Conservation (phyloP, 805 yeast species). For the Lachancea waltii region DNA sequence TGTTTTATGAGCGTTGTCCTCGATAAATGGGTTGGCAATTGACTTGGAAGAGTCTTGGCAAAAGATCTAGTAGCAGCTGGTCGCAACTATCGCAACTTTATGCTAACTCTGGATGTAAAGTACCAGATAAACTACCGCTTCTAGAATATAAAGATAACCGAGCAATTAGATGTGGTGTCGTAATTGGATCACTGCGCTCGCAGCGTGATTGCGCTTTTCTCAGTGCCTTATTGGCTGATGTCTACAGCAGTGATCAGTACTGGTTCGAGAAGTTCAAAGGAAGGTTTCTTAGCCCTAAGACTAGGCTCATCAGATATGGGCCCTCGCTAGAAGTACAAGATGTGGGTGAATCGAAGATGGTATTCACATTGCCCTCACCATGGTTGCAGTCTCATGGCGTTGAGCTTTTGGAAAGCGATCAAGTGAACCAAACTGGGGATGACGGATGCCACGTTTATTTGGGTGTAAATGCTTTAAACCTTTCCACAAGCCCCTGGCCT, state of each 20-base stretch:
- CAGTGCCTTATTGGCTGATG: constrained; percentile 29
- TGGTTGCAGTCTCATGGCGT: constrained; percentile 15
- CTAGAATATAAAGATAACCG: constrained; percentile 8
- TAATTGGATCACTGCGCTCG: constrained; percentile 13
- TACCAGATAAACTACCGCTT: constrained; percentile 24
- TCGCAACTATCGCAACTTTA: constrained; percentile 19
- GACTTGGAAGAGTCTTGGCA: not conserved
- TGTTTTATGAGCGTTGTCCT: too few relatives aligned
- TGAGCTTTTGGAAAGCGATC: constrained; percentile 20
- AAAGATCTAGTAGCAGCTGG: constrained; percentile 10
- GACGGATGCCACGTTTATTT: constrained; percentile 32
- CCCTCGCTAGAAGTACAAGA: constrained; percentile 15
- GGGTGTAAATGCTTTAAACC: not conserved
- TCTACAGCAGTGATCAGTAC: constrained; percentile 28
- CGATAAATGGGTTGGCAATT: constrained; percentile 1
- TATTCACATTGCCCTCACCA: constrained; percentile 28
- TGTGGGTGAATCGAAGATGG: constrained; percentile 6
- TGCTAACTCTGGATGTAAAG: constrained; percentile 8
- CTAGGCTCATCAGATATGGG: constrained; percentile 19
- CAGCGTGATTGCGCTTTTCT: constrained; percentile 19
- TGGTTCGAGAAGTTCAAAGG: constrained; percentile 24
- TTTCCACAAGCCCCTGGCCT: constrained; percentile 5
- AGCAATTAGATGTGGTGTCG: constrained; percentile 28
- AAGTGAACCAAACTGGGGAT: not conserved
- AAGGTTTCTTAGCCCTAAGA: constrained; percentile 10